Conservation (phyloP, 768 basidiomycete genomes). For the Rhizopogon roseolus region DNA sequence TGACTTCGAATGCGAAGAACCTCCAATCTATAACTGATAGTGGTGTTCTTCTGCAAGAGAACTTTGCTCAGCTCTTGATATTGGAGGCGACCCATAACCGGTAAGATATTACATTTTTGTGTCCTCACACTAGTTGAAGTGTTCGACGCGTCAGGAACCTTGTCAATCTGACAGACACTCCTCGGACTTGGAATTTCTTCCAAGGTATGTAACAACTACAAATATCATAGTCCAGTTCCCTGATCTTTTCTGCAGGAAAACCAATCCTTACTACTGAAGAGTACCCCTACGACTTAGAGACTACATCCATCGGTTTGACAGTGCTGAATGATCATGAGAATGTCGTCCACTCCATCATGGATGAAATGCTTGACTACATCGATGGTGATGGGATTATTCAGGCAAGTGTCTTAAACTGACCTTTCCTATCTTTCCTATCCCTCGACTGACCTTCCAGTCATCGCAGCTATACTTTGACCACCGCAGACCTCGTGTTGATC, state of each 20-base stretch:
- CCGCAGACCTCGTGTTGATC: constrained; percentile 46
- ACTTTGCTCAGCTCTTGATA: constrained; percentile 57
- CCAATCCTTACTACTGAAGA: constrained; percentile 40
- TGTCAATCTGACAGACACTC: constrained; percentile 35
- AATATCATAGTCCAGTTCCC: not conserved
- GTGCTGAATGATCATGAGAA: constrained; percentile 29
- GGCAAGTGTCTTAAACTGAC: constrained; percentile 18
- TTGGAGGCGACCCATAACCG: constrained; percentile 44
- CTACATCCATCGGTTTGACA: constrained; percentile 50
- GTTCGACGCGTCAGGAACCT: constrained; percentile 29
- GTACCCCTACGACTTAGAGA: constrained; percentile 55
- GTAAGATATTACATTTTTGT: constrained; percentile 21
- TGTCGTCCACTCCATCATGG: constrained; percentile 40
- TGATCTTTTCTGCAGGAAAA: constrained; percentile 22
- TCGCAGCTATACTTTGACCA: constrained; percentile 49
- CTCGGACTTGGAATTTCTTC: constrained; percentile 53
- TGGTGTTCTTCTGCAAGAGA: constrained; percentile 40
- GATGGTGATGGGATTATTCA: constrained; percentile 48
- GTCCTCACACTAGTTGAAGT: not conserved
- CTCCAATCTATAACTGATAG: constrained; percentile 41
- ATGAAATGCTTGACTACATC: constrained; percentile 51
- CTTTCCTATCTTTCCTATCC: not conserved
- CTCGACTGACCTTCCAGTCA: not conserved
- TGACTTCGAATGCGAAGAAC: constrained; percentile 34
- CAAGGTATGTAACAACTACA: constrained; percentile 26